Evolutionary conservation across 371 early-diverging fungal genomes (phyloP).

Genomic region (Dinochytrium kinnereticum): DNA sequence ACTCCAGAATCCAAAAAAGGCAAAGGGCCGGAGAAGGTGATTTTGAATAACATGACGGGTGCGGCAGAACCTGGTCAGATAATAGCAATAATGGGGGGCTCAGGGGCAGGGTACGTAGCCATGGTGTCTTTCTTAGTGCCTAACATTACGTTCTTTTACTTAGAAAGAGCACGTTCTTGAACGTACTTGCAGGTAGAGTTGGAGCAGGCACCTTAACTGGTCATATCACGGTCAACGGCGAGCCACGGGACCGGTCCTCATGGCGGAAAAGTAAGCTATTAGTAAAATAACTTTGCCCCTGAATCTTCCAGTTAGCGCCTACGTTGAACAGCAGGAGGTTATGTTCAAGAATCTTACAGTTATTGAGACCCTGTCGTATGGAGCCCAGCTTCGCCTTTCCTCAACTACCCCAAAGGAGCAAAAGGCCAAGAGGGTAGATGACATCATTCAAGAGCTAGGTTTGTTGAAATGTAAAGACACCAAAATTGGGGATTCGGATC

Average conservation of each 20-base stretch:
- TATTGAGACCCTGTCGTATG: constrained; percentile 79
- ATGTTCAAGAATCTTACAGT: constrained; percentile 76
- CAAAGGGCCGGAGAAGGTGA: constrained; percentile 3
- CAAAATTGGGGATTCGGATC: constrained; percentile 61
- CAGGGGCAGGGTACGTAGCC: constrained; percentile 44
- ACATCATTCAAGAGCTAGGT: constrained; percentile 73
- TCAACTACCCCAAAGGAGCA: constrained; percentile 56
- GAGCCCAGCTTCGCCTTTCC: constrained; percentile 83
- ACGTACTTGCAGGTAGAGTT: constrained; percentile 51
- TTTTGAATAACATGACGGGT: constrained; percentile 11
- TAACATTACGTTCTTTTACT: not conserved
- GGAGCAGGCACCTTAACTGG: constrained; percentile 2
- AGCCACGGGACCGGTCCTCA: not conserved
- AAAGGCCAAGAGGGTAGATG: constrained; percentile 67
- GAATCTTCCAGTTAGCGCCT: constrained; percentile 59
- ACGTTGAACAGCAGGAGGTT: constrained; percentile 92
- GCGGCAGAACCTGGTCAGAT: constrained; percentile 32
- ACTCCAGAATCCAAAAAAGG: not conserved
- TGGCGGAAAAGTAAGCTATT: constrained; percentile 14
- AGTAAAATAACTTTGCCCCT: constrained; percentile 78
- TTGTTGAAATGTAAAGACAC: constrained; percentile 67
- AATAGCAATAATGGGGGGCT: constrained; percentile 52
- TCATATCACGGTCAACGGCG: not conserved
- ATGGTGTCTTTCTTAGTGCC: too few relatives aligned
- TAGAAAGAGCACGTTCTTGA: constrained; percentile 57